Conservation (phyloP, 768 basidiomycete species). For the Podaxis sp. region DNA sequence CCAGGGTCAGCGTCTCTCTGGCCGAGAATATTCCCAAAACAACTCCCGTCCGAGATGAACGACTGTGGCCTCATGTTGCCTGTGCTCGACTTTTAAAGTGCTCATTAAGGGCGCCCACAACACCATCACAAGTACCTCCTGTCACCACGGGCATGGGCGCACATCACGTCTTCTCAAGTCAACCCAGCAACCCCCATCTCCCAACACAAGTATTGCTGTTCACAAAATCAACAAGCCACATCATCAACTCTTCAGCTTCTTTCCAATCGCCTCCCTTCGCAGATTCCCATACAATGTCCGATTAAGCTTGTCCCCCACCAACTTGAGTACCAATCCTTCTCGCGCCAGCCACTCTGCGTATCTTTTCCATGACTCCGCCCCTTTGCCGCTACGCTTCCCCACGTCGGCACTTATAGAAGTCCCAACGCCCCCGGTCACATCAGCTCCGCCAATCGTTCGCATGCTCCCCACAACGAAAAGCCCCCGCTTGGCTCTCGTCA, state of each 20-base stretch:
- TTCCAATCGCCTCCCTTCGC: conserved; percentile 22
- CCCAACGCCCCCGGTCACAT: background rate
- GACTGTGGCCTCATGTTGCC: background rate
- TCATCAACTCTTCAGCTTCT: conserved; percentile 3
- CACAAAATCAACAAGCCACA: background rate
- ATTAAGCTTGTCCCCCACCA: conserved; percentile 43
- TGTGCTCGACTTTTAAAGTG: background rate
- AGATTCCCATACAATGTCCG: conserved; percentile 41
- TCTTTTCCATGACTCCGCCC: conserved; percentile 57
- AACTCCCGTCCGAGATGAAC: background rate
- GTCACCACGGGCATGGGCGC: conserved; percentile 9
- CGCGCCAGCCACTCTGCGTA: conserved; percentile 58
- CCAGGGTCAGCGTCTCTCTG: conserved; percentile 9
- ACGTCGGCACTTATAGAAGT: conserved; percentile 15
- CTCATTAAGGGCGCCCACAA: background rate
- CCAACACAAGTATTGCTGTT: background rate
- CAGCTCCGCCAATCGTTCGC: conserved; percentile 49
- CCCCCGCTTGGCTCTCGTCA: conserved; percentile 87
- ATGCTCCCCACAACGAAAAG: conserved; percentile 79
- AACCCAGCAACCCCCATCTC: background rate
- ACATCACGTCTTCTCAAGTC: background rate
- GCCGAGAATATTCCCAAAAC: background rate
- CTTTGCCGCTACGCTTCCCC: conserved; percentile 34
- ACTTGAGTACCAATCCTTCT: conserved; percentile 49
- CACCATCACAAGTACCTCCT: conserved; percentile 2